Base-by-base conservation (phyloP, 2,329 filamentous ascomycete species). In the Niveomyces coronatus region DNA sequence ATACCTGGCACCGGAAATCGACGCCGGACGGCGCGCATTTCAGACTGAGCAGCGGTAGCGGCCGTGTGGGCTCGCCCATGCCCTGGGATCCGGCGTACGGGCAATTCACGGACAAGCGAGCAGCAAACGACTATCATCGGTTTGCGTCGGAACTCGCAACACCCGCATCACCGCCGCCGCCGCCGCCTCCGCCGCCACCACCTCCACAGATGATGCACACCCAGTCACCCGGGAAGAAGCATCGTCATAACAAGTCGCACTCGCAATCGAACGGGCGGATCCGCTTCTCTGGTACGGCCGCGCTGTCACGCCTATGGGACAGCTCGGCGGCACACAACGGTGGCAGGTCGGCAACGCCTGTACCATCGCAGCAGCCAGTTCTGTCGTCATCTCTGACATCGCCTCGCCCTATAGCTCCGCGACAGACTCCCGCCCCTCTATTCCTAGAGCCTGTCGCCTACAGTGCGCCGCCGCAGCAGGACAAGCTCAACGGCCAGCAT, bases 71-170 rank as follows among this genome's bases (percentile, higher is more conserved):
- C 29, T 17, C 18, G 18, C 39, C 33, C 3, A 28, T 22, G 33
- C 28, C 33, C 4, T 47, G 44, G 49, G 44, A 49, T n/a, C 38
- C 44, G 7, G 31, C 40, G 1, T 47, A 52, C 35, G 50, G 45
- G 31, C 50, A 55, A 28, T 54, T 57, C 15, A 53, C 47, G 35
- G 57, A 60, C 37, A 44, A 43, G 15, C 51, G 51, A 34, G 50
- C 52, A 4, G 52, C 57, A 3, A 52, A 51, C 30, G 58, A 60
- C 29, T 62, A 62, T 22, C 58, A 62, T 39, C 50, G 50, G 8
- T 53, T 62, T 34, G 49, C 57, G 13, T 49, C 49, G 14, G 50
- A 53, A 35, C 46, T 62, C 18, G 58, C 58, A 14, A 27, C 24
- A 14, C 14, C 13, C n/a, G 5, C 17, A 11, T 19, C 11, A 14